phyloP scores from a whole-genome alignment of 2,329 filamentous ascomycete genomes.

The Cytospora piceae region DNA sequence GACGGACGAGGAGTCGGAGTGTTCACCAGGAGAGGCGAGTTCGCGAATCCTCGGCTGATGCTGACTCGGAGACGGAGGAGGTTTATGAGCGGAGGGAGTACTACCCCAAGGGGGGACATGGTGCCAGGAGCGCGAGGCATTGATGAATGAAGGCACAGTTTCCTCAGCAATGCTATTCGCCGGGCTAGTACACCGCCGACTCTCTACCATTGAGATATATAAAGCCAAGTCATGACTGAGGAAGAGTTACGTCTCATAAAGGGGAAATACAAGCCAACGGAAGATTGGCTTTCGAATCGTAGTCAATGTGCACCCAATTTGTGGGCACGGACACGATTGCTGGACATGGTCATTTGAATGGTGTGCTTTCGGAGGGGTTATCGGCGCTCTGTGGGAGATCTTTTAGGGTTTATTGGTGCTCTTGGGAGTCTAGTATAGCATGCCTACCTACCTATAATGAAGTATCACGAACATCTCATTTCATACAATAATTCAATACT shows the following conservation, averaged over 20 bases:
- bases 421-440: slow-evolving; percentile 6
- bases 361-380: slow-evolving; percentile 18
- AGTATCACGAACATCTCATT: background rate
- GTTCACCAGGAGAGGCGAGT: slow-evolving; percentile 26
- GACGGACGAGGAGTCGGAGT: slow-evolving; percentile 27
- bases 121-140: slow-evolving; percentile 2
- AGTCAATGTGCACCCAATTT: background rate
- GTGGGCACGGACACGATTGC: slow-evolving; percentile 3
- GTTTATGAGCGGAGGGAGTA: slow-evolving; percentile 15
- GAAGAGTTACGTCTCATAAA: slow-evolving; percentile 11
- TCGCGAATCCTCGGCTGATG: slow-evolving; percentile 17
- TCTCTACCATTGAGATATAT: background rate
- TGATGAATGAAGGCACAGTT: background rate
- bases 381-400: slow-evolving; percentile 15
- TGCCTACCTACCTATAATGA: background rate
- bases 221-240: slow-evolving; percentile 13
- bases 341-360: slow-evolving; percentile 11
- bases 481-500: too few species aligned
- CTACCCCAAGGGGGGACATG: slow-evolving; percentile 6
- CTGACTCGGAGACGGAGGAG: slow-evolving; percentile 26
- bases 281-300: background rate
- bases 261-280: background rate
- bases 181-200: background rate
- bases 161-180: background rate
- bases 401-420: slow-evolving; percentile 6